Percentiles rank a stretch among this genome's conserved stretches.
These are phyloP conservation scores for Boletus vinaceobasis DNA, from an alignment of 768 basidiomycete genomes.

Conservation along the genomic window DNA sequence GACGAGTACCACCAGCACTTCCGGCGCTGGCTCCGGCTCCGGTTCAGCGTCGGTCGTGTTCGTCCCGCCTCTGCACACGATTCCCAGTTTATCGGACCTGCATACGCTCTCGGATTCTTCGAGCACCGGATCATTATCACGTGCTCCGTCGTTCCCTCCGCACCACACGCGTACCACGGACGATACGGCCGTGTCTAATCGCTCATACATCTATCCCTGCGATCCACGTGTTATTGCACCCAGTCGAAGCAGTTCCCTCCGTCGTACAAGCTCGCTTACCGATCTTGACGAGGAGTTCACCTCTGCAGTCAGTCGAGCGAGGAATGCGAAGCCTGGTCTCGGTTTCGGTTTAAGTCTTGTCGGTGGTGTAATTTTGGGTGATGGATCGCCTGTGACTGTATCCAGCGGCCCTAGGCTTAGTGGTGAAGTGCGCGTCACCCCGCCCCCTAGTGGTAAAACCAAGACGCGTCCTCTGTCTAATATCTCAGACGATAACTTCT, in stretches of 20 bases:
- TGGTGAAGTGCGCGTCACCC: constrained; percentile 42
- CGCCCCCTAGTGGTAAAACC: constrained; percentile 40
- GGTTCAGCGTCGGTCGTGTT: constrained; percentile 74
- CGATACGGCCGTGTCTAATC: constrained; percentile 64
- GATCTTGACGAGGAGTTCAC: constrained; percentile 66
- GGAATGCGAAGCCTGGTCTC: constrained; percentile 40
- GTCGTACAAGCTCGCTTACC: constrained; percentile 70
- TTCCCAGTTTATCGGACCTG: constrained; percentile 71
- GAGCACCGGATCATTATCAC: constrained; percentile 39
- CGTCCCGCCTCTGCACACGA: constrained; percentile 67
- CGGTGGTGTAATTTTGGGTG: constrained; percentile 41
- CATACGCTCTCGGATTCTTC: constrained; percentile 42
- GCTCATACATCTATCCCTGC: constrained; percentile 67
- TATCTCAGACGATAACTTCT: constrained; percentile 46
- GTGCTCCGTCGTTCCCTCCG: constrained; percentile 48
- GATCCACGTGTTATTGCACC: constrained; percentile 73
- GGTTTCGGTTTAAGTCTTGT: constrained; percentile 44
- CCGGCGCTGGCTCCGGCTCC: constrained; percentile 33
- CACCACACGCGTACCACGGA: constrained; percentile 69
- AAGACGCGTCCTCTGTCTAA: constrained; percentile 30
- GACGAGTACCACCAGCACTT: constrained; percentile 39
- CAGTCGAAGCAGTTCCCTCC: constrained; percentile 53
- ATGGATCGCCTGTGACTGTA: constrained; percentile 66
- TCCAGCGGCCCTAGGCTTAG: constrained; percentile 58
- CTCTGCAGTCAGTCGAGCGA: constrained; percentile 40